Evolutionary conservation across 306 rosid genomes (phyloP).

Genomic region (Fagus crenata): DNA sequence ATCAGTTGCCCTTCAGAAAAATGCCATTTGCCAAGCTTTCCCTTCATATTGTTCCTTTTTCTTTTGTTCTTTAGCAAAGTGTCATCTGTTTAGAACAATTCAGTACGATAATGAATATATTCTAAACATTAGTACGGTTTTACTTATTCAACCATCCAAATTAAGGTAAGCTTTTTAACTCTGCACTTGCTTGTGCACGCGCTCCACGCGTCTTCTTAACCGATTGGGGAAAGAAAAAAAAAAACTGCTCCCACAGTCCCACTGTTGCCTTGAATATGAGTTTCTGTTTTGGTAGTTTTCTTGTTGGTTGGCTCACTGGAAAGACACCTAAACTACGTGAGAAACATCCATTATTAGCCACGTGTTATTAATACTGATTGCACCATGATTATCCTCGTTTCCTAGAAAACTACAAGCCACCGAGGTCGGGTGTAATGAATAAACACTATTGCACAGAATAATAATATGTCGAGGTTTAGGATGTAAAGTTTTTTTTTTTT

Average conservation of each 20-base stretch:
- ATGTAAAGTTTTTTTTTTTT: too few species aligned
- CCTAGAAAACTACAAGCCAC: not conserved
- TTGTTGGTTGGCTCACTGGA: constrained; percentile 15
- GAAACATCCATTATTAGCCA: constrained; percentile 20
- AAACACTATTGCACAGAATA: too few species aligned
- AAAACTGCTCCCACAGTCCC: not conserved
- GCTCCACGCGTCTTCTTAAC: not conserved
- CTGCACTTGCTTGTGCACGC: not conserved
- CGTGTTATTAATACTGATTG: constrained; percentile 18
- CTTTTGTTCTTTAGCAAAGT: too few species aligned
- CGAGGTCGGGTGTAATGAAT: too few species aligned
- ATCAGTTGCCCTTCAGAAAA: too few species aligned
- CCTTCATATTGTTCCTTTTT: too few species aligned
- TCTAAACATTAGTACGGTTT: not conserved
- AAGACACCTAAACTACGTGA: constrained; percentile 22
- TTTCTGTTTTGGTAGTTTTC: constrained; percentile 4
- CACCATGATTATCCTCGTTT: constrained; percentile 13
- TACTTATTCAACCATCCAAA: too few species aligned
- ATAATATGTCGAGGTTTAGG: too few species aligned
- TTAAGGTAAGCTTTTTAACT: not conserved
- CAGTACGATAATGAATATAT: not conserved
- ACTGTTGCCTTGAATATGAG: not conserved
- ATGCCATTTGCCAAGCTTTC: too few species aligned
- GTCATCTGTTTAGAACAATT: too few species aligned
- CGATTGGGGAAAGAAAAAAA: not conserved